Evolutionary conservation across 2,329 filamentous ascomycete species (phyloP).

Genomic region (Elsinoe necatrix): DNA sequence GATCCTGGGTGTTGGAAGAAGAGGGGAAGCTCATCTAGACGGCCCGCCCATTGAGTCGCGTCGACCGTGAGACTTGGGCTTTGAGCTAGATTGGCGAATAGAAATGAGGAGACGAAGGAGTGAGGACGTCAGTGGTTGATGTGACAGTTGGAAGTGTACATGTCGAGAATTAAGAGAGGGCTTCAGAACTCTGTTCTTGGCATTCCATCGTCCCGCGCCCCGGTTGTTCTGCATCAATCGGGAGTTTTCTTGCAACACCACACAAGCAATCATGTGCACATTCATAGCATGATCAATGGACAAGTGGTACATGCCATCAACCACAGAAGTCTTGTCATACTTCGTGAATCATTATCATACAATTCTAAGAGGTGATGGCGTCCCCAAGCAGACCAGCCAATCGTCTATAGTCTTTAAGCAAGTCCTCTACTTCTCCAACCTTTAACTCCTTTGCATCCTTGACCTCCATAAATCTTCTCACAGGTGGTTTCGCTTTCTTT

Average conservation of each 20-base stretch:
- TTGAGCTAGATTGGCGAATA: background rate
- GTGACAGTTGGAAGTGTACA: background rate
- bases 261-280: background rate
- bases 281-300: background rate
- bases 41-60: slow-evolving; percentile 25
- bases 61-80: background rate
- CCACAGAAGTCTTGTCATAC: background rate
- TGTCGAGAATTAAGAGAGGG: background rate
- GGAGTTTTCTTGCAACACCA: background rate
- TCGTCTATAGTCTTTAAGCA: slow-evolving; percentile 31
- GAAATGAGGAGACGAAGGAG: background rate
- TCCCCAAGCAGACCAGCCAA: slow-evolving; percentile 37
- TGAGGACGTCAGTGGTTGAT: background rate
- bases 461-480: slow-evolving; percentile 40
- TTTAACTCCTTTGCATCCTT: slow-evolving; percentile 39
- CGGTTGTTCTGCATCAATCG: no score
- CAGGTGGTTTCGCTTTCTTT: slow-evolving; percentile 38
- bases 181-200: background rate
- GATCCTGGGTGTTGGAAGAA: slow-evolving; percentile 32
- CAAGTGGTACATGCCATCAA: background rate
- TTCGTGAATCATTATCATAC: background rate
- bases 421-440: slow-evolving; percentile 42
- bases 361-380: slow-evolving; percentile 27
- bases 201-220: background rate
- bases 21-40: slow-evolving; percentile 48